Percentiles rank a stretch among this genome's conserved stretches.
Conservation (phyloP, 805 yeast species). For the Kluyveromyces aestuarii region DNA sequence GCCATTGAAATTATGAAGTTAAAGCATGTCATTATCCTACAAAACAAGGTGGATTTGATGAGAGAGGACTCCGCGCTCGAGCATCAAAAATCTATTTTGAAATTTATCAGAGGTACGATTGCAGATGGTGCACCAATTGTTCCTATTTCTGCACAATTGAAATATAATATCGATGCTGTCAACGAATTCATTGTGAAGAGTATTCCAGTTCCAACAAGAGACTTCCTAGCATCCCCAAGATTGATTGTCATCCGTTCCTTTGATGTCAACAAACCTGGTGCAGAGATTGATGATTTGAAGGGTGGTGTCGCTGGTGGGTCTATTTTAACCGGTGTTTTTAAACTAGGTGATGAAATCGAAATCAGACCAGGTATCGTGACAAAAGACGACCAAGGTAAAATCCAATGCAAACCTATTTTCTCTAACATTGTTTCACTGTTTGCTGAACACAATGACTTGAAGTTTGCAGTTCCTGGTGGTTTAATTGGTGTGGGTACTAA, state of each 20-base stretch:
- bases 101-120: slow-evolving; percentile 92
- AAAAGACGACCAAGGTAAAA: slow-evolving; percentile 77
- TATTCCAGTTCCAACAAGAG: slow-evolving; percentile 92
- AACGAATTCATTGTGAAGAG: slow-evolving; percentile 92
- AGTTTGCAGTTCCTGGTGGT: slow-evolving; percentile 99
- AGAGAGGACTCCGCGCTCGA: slow-evolving; percentile 93
- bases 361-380: slow-evolving; percentile 99
- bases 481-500: slow-evolving; percentile 98
- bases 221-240: slow-evolving; percentile 87
- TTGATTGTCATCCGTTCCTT: slow-evolving; percentile 96
- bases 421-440: slow-evolving; percentile 88
- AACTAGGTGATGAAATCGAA: slow-evolving; percentile 96
- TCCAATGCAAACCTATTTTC: slow-evolving; percentile 92
- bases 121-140: slow-evolving; percentile 99
- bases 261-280: slow-evolving; percentile 98
- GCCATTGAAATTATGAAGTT: slow-evolving; percentile 99
- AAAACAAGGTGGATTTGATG: slow-evolving; percentile 97
- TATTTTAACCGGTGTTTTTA: slow-evolving; percentile 92
- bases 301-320: slow-evolving; percentile 99
- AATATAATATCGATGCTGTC: slow-evolving; percentile 97
- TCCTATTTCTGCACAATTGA: slow-evolving; percentile 97
- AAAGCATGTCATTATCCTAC: slow-evolving; percentile 91
- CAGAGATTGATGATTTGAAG: slow-evolving; percentile 90
- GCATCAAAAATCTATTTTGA: slow-evolving; percentile 86
- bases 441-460: slow-evolving; percentile 96